Base-by-base conservation (phyloP, 495 filamentous ascomycete species). In the Xylaria flabelliformis region DNA sequence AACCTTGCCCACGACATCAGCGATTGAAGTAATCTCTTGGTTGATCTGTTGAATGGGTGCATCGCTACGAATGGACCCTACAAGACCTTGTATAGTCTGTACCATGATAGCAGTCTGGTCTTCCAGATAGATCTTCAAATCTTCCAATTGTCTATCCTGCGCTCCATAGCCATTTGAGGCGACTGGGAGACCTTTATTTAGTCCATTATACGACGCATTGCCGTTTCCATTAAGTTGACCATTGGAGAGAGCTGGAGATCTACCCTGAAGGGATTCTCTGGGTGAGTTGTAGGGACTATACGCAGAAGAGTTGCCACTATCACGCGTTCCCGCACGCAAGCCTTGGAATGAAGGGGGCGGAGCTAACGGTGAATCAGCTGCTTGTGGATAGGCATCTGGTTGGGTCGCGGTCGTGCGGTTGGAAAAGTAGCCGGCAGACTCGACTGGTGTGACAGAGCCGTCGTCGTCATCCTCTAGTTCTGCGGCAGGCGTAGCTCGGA, bases 91-190 rank as follows among this genome's bases (percentile, higher is more conserved):
- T 74, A 97, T 95, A 29, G 89, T 91, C 74, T 93, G 90, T 34
- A 97, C 91, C 51, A 97, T 88, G 15, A 89, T 83, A 62, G 93
- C 92, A 15, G 92, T 94, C 80, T 95, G 93, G 73, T 93, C 92
- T 74, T 97, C 93, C 53, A 97, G 89, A 78, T 94, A 95, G 72
- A 92, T 88, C 69, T 83, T 93, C 50, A 95, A 84, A 73, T 95
- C 93, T 77, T 93, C 91, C 62, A 92, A 83, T 66, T 91, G 91
- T 70, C 70, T 76, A 64, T 84, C 80, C 64, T 82, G 81, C 29
- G 77, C 74, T 61, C 70, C 72, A 55, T 75, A 72, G 32, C 78
- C 73, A 64, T 80, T 81, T 26, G 79, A 75, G n/a, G 77, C 74
- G 19, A 75, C 74, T 48, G 83, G 76, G 7, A 81, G 74, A 64